Evolutionary conservation across 2,329 filamentous ascomycete genomes (phyloP).

Genomic region (Cercospora canescens): DNA sequence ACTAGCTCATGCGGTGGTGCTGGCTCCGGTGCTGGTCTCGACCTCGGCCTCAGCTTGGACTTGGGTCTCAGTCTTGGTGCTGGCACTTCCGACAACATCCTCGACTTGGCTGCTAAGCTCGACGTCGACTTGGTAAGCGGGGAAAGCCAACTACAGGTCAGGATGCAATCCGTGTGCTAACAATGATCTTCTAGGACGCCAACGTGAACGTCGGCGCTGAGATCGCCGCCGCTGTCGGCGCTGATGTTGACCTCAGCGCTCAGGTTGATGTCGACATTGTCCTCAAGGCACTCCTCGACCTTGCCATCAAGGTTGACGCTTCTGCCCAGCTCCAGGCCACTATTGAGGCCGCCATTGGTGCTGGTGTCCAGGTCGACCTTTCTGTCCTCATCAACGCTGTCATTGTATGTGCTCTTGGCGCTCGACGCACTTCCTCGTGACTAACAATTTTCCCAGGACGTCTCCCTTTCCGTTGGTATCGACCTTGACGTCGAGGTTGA

Average conservation of each 20-base stretch:
- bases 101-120: not conserved
- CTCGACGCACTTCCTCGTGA: not conserved
- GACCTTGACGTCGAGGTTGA: not conserved
- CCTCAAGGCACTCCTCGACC: not conserved
- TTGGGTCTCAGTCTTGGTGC: not conserved
- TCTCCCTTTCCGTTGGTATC: not conserved
- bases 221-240: not conserved
- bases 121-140: not conserved
- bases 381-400: not conserved
- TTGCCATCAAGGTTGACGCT: not conserved
- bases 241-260: not conserved
- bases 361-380: not conserved
- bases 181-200: not conserved
- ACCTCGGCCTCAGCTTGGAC: not conserved
- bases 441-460: not conserved
- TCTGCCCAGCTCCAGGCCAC: not conserved
- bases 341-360: not conserved
- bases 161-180: not conserved
- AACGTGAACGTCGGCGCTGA: not conserved
- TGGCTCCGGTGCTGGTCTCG: not conserved
- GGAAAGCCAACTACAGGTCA: not conserved
- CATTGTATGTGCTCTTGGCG: not conserved
- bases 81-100: not conserved
- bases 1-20: not conserved
- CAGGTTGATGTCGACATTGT: not conserved